Percentiles rank a stretch among this genome's conserved stretches.
Evolutionary conservation across 148 eudicot species (phyloP).

Genomic region (Limonium bicolor): DNA sequence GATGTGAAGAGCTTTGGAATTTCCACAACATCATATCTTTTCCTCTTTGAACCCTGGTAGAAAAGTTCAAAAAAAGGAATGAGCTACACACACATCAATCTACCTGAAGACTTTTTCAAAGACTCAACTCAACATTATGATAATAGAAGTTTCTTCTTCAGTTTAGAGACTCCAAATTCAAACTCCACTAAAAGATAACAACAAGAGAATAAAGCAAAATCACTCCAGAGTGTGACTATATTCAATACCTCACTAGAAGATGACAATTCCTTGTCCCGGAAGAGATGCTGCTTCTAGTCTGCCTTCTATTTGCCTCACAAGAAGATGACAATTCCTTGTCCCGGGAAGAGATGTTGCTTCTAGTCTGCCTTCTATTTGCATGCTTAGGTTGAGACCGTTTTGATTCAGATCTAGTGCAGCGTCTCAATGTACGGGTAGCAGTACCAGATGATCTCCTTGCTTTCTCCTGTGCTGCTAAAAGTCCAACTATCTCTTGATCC

Average conservation of each 20-base stretch:
- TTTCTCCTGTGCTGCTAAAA: slow-evolving; percentile 23
- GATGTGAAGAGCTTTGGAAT: slow-evolving; percentile 5
- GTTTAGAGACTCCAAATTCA: neutral
- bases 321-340: too few relatives aligned
- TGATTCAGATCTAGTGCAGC: slow-evolving; percentile 9
- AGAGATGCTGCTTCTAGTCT: too few relatives aligned
- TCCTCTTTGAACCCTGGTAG: slow-evolving; percentile 9
- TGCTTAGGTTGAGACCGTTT: neutral
- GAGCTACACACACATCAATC: neutral
- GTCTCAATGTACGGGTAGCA: slow-evolving; percentile 26
- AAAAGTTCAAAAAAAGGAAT: neutral
- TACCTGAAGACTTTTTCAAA: neutral
- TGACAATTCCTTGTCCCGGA: too few relatives aligned
- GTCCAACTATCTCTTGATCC: slow-evolving; percentile 27
- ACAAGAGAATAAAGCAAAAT: neutral
- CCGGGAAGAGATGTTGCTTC: too few relatives aligned
- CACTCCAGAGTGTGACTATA: too few relatives aligned
- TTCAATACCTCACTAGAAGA: slow-evolving; percentile 9
- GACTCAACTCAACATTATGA: neutral
- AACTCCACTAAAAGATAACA: neutral
- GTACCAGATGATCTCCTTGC: slow-evolving; percentile 16
- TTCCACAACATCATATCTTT: slow-evolving; percentile 7
- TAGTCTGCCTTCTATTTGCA: neutral
- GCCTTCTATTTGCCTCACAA: slow-evolving; percentile 5
- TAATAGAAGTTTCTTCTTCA: neutral